Conservation (phyloP, 768 basidiomycete genomes). For the Kwoniella europaea region DNA sequence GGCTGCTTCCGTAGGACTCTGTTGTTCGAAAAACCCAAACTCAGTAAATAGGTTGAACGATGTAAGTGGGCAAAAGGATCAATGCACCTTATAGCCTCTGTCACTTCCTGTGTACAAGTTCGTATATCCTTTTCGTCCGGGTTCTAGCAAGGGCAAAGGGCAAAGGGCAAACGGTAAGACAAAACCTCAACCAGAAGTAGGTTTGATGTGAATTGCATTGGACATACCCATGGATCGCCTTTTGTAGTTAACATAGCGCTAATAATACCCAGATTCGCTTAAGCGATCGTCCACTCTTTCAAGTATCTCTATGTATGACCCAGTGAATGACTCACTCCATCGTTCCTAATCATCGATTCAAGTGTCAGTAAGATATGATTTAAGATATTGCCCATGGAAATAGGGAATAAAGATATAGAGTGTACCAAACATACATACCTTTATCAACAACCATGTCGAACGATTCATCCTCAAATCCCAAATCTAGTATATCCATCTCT, state of each 20-base stretch:
- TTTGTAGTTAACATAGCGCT: conserved; percentile 58
- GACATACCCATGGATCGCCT: conserved; percentile 58
- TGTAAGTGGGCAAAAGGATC: not conserved
- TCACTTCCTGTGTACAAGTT: conserved; percentile 52
- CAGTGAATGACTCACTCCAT: conserved; percentile 44
- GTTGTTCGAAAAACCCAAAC: not conserved
- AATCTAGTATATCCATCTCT: conserved; percentile 58
- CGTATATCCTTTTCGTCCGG: conserved; percentile 55
- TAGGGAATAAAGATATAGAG: not conserved
- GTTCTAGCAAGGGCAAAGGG: conserved; percentile 38
- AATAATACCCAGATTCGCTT: not conserved
- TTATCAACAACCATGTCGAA: conserved; percentile 59
- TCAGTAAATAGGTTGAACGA: too few species aligned
- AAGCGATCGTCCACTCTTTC: not conserved
- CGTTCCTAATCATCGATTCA: conserved; percentile 35
- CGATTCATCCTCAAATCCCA: conserved; percentile 51
- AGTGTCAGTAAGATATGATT: too few species aligned
- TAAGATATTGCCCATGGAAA: not conserved
- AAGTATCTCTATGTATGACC: not conserved
- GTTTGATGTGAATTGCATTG: not conserved
- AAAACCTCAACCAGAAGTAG: not conserved
- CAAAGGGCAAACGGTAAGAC: not conserved
- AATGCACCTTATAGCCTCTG: conserved; percentile 52
- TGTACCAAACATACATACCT: conserved; percentile 31
- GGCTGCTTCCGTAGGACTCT: conserved; percentile 51